These are phyloP conservation scores for Fusarium anthophilum DNA, from an alignment of 2,329 filamentous ascomycete genomes.

Conservation along the genomic window DNA sequence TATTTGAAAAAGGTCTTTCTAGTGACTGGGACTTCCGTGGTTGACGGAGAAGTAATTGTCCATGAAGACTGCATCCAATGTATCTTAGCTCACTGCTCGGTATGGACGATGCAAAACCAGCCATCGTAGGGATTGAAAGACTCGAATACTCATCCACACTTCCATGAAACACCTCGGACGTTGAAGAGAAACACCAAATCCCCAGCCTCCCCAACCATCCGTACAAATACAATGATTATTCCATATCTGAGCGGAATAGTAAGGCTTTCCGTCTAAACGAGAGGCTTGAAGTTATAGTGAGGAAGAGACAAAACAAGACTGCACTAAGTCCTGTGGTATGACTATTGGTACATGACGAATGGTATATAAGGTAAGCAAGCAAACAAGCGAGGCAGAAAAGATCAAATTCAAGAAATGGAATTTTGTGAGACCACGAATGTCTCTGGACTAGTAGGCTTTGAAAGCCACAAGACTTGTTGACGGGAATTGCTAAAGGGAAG, in stretches of 20 bases:
- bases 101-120: background rate
- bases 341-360: slow-evolving; percentile 38
- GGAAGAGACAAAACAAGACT: slow-evolving; percentile 15
- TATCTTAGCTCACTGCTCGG: slow-evolving; percentile 3
- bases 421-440: background rate
- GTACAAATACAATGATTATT: slow-evolving; percentile 30
- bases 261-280: slow-evolving; percentile 16
- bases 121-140: background rate
- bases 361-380: slow-evolving; percentile 27
- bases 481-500: slow-evolving; percentile 10
- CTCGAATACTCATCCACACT: background rate
- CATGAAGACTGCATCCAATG: background rate
- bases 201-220: slow-evolving; percentile 1
- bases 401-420: background rate
- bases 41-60: background rate
- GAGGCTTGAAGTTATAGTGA: background rate
- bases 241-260: background rate
- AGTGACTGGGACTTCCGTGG: background rate
- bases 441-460: background rate
- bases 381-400: background rate
- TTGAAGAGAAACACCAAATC: slow-evolving; percentile 11
- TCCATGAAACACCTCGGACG: slow-evolving; percentile 1
- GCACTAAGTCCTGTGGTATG: slow-evolving; percentile 10
- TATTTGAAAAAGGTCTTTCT: slow-evolving; percentile 9
- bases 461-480: background rate